These are phyloP conservation scores for Brassica balearica DNA, from an alignment of 441 rosid genomes.

Conservation along the genomic window DNA sequence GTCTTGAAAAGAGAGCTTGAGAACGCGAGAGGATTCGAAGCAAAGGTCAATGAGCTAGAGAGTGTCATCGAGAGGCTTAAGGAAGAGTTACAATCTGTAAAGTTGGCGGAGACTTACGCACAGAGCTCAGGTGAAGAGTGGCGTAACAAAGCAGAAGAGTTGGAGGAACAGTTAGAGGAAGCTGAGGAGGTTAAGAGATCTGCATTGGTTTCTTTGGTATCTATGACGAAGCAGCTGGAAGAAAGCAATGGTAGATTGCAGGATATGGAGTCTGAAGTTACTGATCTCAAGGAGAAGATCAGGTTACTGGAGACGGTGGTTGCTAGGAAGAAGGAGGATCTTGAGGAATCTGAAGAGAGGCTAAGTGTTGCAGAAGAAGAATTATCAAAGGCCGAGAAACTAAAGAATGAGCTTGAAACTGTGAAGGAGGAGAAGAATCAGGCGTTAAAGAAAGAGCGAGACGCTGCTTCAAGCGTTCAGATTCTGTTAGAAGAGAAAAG, in stretches of 20 bases:
- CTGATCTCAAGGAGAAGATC: neutral
- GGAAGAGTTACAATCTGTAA: neutral
- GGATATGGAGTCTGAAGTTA: neutral
- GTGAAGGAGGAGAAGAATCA: neutral
- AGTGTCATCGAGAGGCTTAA: constrained; percentile 65
- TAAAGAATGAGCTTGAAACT: neutral
- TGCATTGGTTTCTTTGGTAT: constrained; percentile 72
- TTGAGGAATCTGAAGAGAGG: neutral
- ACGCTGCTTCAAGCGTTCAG: neutral
- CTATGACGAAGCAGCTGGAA: constrained; percentile 75
- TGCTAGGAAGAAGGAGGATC: neutral
- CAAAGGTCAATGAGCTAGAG: constrained; percentile 63
- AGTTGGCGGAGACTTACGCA: constrained; percentile 82
- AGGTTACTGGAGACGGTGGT: neutral
- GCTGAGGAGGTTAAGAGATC: constrained; percentile 70
- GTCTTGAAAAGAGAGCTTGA: constrained; percentile 64
- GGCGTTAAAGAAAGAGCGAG: neutral
- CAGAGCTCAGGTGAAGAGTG: constrained; percentile 64
- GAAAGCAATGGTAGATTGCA: neutral
- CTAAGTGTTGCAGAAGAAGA: neutral
- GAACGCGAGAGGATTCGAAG: constrained; percentile 47
- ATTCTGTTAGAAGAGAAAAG: neutral
- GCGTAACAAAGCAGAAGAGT: constrained; percentile 60
- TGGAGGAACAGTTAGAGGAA: constrained; percentile 62
- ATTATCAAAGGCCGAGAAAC: neutral